phyloP scores from a whole-genome alignment of 1,284 basidiomycete species.

The Puccinia triticina region DNA sequence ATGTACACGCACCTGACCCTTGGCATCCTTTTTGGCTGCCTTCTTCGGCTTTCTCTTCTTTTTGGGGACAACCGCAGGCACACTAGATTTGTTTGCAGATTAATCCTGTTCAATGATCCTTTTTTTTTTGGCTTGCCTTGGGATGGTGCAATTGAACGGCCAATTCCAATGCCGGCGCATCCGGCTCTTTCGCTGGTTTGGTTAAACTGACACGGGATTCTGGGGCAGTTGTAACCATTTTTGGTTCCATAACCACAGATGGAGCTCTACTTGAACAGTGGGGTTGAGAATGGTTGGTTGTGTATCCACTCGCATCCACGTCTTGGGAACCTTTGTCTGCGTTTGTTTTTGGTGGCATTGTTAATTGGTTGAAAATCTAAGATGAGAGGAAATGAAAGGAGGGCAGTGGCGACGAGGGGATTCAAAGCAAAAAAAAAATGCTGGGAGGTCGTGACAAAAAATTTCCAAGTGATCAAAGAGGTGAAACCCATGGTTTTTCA shows the following conservation, averaged over 20 bases:
- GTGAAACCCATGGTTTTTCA: no score
- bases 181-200: background rate
- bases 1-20: background rate
- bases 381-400: no score
- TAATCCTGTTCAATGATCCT: background rate
- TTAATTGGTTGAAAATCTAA: background rate
- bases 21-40: no score
- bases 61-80: background rate
- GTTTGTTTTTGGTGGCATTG: background rate
- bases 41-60: background rate
- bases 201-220: no score
- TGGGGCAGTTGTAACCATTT: background rate
- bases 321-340: background rate
- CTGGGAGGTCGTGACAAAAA: background rate
- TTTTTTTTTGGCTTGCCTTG: background rate
- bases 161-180: background rate
- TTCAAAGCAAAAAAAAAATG: background rate
- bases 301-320: background rate
- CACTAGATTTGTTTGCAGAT: background rate
- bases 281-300: background rate
- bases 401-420: background rate
- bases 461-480: no score
- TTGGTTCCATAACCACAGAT: background rate
- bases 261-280: background rate
- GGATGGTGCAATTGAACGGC: background rate